A percentile compares a stretch with the other conserved stretches of the same genome.
These are phyloP conservation scores for Naganishia friedmannii DNA, from an alignment of 768 basidiomycete genomes.

Conservation along the genomic window DNA sequence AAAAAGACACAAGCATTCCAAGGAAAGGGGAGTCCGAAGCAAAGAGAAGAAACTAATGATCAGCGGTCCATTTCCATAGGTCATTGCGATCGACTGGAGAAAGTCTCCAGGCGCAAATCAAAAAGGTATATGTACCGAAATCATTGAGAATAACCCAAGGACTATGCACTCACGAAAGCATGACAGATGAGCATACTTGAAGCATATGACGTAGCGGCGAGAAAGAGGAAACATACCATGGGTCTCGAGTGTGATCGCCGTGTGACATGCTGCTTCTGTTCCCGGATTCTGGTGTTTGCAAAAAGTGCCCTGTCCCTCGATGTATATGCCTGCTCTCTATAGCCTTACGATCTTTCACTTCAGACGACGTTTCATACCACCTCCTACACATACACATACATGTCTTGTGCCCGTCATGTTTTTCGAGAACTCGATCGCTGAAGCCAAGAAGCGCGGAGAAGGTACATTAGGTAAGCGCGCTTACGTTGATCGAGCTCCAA, in stretches of 20 bases:
- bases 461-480: conserved; percentile 18
- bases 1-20: background rate
- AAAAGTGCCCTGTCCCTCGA: background rate
- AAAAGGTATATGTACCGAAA: conserved; percentile 32
- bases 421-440: conserved; percentile 22
- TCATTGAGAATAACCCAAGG: conserved; percentile 99
- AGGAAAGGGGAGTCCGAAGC: too few relatives aligned
- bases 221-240: conserved; percentile 61
- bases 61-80: background rate
- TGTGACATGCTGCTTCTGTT: conserved; percentile 63
- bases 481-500: background rate
- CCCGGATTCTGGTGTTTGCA: conserved; percentile 7
- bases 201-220: conserved; percentile 6
- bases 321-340: background rate
- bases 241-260: conserved; percentile 90
- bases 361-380: background rate
- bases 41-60: background rate
- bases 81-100: conserved; percentile 41
- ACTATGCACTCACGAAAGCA: conserved; percentile 54
- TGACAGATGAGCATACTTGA: conserved; percentile 2
- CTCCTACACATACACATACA: background rate
- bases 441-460: conserved; percentile 5
- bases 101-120: conserved; percentile 83
- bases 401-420: conserved; percentile 21
- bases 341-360: background rate